These are phyloP conservation scores for Chaetomium fimeti DNA, from an alignment of 495 filamentous ascomycete genomes.

Conservation along the genomic window DNA sequence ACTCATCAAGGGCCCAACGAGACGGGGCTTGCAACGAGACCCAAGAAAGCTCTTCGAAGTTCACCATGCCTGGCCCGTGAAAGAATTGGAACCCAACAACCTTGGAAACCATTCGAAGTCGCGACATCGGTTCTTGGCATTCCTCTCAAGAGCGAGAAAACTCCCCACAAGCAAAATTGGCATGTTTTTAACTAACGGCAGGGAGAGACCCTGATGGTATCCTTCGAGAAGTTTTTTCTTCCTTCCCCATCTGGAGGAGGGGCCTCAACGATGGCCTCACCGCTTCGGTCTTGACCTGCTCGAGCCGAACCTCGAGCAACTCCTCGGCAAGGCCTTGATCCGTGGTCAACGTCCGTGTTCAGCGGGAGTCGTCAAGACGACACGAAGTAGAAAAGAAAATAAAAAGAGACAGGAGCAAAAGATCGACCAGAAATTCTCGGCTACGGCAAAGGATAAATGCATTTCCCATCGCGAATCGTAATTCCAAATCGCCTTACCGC, in stretches of 20 bases:
- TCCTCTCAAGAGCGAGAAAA: background rate
- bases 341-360: too few relatives aligned
- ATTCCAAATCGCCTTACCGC: background rate
- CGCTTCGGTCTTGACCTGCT: background rate
- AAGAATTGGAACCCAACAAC: background rate
- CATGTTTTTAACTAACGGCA: background rate
- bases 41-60: background rate
- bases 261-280: background rate
- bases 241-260: background rate
- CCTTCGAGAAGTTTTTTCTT: slow-evolving; percentile 5
- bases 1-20: background rate
- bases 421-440: background rate
- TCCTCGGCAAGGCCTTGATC: background rate
- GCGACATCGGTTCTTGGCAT: background rate
- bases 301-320: background rate
- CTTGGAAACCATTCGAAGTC: background rate
- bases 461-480: background rate
- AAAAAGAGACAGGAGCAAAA: background rate
- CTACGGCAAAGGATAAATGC: slow-evolving; percentile 7
- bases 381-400: background rate
- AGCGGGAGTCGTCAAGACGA: background rate
- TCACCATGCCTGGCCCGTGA: background rate
- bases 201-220: background rate
- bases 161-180: background rate
- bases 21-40: too few relatives aligned